These are phyloP conservation scores for Coleophoma crateriformis DNA, from an alignment of 2,329 filamentous ascomycete species.

Conservation along the genomic window DNA sequence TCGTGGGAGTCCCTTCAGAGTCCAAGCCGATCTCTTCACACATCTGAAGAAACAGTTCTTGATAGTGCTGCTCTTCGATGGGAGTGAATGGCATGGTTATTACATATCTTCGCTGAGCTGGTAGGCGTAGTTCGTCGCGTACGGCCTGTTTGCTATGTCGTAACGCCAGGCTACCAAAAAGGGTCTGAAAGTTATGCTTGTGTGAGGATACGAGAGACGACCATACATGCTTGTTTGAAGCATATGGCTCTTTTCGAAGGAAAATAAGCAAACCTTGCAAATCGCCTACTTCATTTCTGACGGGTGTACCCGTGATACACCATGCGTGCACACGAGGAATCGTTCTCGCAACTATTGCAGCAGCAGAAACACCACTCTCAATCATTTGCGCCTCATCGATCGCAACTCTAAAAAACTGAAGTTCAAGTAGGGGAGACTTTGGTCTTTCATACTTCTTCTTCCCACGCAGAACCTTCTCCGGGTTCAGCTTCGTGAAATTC, in stretches of 20 bases:
- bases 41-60: constrained; percentile 70
- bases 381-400: constrained; percentile 87
- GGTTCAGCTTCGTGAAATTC: constrained; percentile 66
- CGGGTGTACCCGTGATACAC: constrained; percentile 87
- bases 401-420: constrained; percentile 83
- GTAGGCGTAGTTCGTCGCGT: constrained; percentile 71
- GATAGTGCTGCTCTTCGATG: constrained; percentile 87
- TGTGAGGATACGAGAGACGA: constrained; percentile 55
- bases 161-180: constrained; percentile 70
- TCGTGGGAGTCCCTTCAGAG: constrained; percentile 54
- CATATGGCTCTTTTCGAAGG: constrained; percentile 72
- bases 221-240: constrained; percentile 60
- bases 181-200: constrained; percentile 56
- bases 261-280: constrained; percentile 78
- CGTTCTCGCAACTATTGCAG: constrained; percentile 71
- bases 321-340: constrained; percentile 84
- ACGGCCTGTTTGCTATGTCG: constrained; percentile 83
- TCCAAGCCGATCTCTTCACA: constrained; percentile 63
- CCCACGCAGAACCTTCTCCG: constrained; percentile 59
- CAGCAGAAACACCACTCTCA: constrained; percentile 79
- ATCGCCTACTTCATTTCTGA: constrained; percentile 74
- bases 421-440: constrained; percentile 71
- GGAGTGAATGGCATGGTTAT: constrained; percentile 87
- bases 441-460: constrained; percentile 59
- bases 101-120: constrained; percentile 77